Percentiles rank a stretch among this genome's conserved stretches.
Evolutionary conservation across 345 rosid genomes (phyloP).

Genomic region (Populus pruinosa): DNA sequence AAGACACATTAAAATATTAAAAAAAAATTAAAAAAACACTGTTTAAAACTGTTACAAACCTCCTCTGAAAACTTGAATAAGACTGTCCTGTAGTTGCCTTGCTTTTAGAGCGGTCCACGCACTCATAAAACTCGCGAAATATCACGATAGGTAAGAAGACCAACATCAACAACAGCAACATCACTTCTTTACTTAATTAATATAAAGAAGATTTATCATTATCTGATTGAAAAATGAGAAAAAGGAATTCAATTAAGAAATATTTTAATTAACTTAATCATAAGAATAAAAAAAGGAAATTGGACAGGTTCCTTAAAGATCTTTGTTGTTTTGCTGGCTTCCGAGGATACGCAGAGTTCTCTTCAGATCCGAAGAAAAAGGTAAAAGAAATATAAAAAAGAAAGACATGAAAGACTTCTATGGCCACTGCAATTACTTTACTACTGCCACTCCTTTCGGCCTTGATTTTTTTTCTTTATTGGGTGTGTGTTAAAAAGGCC

Average conservation of each 20-base stretch:
- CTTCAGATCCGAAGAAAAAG: slow-evolving; percentile 72
- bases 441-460: neutral
- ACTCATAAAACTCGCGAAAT: neutral
- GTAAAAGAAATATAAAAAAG: slow-evolving; percentile 16
- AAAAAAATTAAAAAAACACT: no score
- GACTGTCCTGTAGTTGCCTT: slow-evolving; percentile 2
- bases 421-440: slow-evolving; percentile 7
- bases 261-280: slow-evolving; percentile 21
- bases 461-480: neutral
- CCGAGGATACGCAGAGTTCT: slow-evolving; percentile 35
- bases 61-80: no score
- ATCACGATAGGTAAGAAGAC: neutral
- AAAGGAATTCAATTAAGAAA: slow-evolving; percentile 25
- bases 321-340: slow-evolving; percentile 61
- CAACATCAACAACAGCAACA: neutral
- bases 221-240: slow-evolving; percentile 5
- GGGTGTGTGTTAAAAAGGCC: neutral
- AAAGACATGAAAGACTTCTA: neutral
- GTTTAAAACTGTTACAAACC: no score
- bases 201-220: neutral
- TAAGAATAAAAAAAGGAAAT: slow-evolving; percentile 1
- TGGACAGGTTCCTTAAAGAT: slow-evolving; percentile 47
- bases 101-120: slow-evolving; percentile 14
- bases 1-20: no score
- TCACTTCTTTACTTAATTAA: neutral